Evolutionary conservation across 345 rosid genomes (phyloP), one percentile per base, ranked within the genome.

Genomic region (Eucalyptus dawsonii): DNA sequence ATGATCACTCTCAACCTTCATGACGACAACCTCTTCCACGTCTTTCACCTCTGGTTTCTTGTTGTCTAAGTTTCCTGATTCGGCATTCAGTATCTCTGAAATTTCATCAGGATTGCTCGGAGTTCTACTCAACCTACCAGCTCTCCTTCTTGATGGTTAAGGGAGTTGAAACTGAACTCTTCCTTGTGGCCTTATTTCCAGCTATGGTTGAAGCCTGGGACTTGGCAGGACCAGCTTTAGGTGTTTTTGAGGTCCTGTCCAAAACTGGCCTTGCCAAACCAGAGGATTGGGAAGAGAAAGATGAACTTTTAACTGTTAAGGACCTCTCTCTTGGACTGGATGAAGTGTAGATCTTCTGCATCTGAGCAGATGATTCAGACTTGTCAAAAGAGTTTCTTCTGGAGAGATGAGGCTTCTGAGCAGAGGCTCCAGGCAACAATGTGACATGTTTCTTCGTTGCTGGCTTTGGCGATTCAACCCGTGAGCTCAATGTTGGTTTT

Each of bases 311-410:
- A 72, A 80, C 34, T 24, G 93, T 31, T 25, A 56, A 88, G 53
- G 86, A 89, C 76, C 90, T 90, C 89, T 90, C 24, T 93, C 93
- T 56, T 88, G 89, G 16, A 89, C 90, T 80, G 86, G 92, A 3
- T 96, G 94, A 90, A 40, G 47, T 40, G 96, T 90, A 90, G n/a
- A 92, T 80, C 88, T 90, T 95, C 24, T 92, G 94, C 8, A 50
- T 86, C 47, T 91, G 88, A 88, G 93, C 86, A 56, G 94, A 50
- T 4, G 99, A 90, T 24, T 95, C 92, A 37, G 97, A 94, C 87
- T 91, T 93, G 91, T 97, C 99, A n/a, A 96, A 94, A 19, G 99
- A 97, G 92, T 97, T 94, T 93, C 99, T 93, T 86, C 98, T 92
- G 4, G 92, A 91, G 91, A 92, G 92, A 80, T 54, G 12, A n/a